Evolutionary conservation across 2,329 filamentous ascomycete genomes (phyloP), one percentile per base, ranked within the genome.

Genomic region (Trichophyton mentagrophytes): DNA sequence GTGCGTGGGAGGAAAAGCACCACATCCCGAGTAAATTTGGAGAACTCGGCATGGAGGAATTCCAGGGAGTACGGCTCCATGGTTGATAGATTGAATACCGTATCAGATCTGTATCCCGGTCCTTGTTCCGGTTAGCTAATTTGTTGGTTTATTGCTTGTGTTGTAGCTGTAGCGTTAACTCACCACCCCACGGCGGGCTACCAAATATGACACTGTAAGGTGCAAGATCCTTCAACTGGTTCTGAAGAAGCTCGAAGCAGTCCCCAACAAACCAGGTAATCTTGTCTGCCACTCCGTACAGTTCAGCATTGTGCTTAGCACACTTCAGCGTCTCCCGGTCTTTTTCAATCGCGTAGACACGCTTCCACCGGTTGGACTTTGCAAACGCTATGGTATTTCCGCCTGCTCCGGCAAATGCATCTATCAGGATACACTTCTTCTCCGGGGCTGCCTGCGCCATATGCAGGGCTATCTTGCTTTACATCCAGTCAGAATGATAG

Each of bases 321-420:
- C 95, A 99, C 53, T 86, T 85, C 5, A 99, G 80, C 0, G 88
- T 89, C 8, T 85, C 82, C 2, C 85, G 78, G 68, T 97, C 86
- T 67, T 86, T 88, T 75, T 99, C 93, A 66, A 99, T 87, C 47
- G 88, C 90, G 70, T 97, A 90, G 65, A 99, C 83, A 65, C 84
- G 85, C 58, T 85, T 82, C 88, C 90, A 99, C 64, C 85, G 83
- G 20, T 81, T 84, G 0, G 86, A 89, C 8, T 85, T 81, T 17
- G 93, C 92, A 67, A 99, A 95, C n/a, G 91, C 90, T 67, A 99
- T 97, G 25, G 87, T 84, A 72, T 99, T 99, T 60, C 91, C 93
- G 42, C 95, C 93, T 0, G 89, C 90, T 49, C 93, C 93, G 30
- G 86, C 89, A 74, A 99, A 99, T 53, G 88, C 83, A 72, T 99